Percentiles rank a stretch among this genome's conserved stretches.
Conservation (phyloP, 208 protist species). For the Acanthamoeba lenticulata region DNA sequence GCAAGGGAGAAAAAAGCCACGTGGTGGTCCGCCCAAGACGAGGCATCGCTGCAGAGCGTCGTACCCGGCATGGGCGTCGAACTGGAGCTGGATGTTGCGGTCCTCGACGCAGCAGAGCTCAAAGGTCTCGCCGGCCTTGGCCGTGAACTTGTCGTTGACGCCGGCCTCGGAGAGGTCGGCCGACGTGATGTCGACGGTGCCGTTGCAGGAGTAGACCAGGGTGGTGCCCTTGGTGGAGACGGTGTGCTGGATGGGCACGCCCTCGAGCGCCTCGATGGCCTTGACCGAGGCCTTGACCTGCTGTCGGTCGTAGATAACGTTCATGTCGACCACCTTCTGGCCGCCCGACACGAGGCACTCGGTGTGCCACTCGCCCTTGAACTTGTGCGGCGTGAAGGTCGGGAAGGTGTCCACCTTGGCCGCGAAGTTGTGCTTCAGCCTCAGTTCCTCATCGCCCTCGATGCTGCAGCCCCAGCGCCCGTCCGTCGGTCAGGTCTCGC, state of each 20-base stretch:
- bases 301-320: slow-evolving; percentile 29
- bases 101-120: slow-evolving; percentile 6
- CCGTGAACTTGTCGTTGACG: not conserved
- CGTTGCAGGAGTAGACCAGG: slow-evolving; percentile 48
- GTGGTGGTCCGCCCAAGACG: too few relatives aligned
- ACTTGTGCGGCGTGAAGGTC: slow-evolving; percentile 5
- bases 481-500: not conserved
- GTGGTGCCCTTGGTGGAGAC: slow-evolving; percentile 38
- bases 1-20: too few relatives aligned
- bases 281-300: slow-evolving; percentile 27
- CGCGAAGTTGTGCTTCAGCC: slow-evolving; percentile 61
- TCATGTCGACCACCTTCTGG: not conserved
- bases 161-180: not conserved
- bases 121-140: slow-evolving; percentile 21
- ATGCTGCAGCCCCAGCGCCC: not conserved
- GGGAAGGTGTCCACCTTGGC: slow-evolving; percentile 18
- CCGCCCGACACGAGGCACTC: not conserved
- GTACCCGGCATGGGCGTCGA: not conserved
- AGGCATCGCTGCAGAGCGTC: too few relatives aligned
- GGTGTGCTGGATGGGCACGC: slow-evolving; percentile 13
- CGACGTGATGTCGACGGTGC: slow-evolving; percentile 16
- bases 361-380: slow-evolving; percentile 65
- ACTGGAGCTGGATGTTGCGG: not conserved
- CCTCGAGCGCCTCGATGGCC: not conserved
- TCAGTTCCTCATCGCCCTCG: slow-evolving; percentile 7